Conservation (phyloP, 345 rosid genomes). For the Citrus reticulata region DNA sequence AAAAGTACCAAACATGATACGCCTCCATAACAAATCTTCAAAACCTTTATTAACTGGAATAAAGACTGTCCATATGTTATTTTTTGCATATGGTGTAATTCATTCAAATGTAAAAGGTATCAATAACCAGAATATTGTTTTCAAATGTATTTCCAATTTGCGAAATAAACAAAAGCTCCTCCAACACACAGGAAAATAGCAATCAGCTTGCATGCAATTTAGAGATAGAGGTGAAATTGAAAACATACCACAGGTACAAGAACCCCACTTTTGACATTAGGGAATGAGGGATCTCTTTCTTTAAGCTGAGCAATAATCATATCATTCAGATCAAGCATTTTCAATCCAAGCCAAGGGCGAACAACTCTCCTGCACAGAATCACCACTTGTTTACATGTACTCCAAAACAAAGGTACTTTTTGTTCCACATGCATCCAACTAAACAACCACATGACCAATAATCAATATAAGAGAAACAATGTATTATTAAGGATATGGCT, state of each 20-base stretch:
- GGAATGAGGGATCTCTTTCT: slow-evolving; percentile 72
- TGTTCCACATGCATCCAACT: too few relatives aligned
- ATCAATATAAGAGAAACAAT: not conserved
- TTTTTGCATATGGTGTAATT: not conserved
- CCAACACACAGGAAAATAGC: too few relatives aligned
- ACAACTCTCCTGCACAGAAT: slow-evolving; percentile 71
- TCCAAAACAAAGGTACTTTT: not conserved
- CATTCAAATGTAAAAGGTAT: too few relatives aligned
- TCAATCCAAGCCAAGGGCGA: slow-evolving; percentile 93
- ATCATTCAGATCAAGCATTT: slow-evolving; percentile 86
- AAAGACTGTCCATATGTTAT: not conserved
- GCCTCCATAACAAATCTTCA: not conserved
- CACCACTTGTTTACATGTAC: not conserved
- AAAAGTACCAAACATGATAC: not conserved
- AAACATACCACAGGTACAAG: slow-evolving; percentile 68
- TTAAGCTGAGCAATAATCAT: slow-evolving; percentile 77
- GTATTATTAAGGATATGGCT: not conserved
- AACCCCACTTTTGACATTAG: slow-evolving; percentile 61
- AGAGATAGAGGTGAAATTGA: not conserved
- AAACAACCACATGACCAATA: too few relatives aligned
- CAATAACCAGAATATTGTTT: not conserved
- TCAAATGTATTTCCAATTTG: not conserved
- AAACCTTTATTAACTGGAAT: not conserved
- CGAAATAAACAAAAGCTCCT: too few relatives aligned
- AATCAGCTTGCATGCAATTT: not conserved